A percentile compares a stretch with the other conserved stretches of the same genome.
Evolutionary conservation across 108 stramenopile genomes (phyloP).

Genomic region (Fragilariopsis cylindrus): DNA sequence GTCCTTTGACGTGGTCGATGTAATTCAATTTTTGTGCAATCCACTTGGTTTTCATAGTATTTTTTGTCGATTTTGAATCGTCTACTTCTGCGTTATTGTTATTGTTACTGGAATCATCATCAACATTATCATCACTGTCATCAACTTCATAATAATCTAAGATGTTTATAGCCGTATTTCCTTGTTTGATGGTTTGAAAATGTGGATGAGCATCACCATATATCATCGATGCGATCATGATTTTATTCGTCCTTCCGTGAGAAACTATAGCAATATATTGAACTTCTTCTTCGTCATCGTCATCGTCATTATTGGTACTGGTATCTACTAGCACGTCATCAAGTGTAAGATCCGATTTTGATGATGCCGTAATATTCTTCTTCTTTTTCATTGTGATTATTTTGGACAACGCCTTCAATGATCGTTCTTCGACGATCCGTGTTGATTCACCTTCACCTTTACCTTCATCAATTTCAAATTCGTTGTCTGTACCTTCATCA

Average conservation of each 20-base stretch:
- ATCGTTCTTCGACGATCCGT: constrained; percentile 32
- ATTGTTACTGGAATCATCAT: too few species aligned
- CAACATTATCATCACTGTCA: too few species aligned
- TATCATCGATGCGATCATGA: constrained; percentile 35
- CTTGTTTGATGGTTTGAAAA: constrained; percentile 31
- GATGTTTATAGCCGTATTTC: constrained; percentile 23
- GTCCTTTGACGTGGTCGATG: too few species aligned
- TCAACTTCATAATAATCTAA: neutral
- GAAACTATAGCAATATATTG: constrained; percentile 39
- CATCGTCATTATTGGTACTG: neutral
- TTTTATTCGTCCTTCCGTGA: constrained; percentile 50
- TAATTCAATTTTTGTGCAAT: too few species aligned
- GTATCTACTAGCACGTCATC: too few species aligned
- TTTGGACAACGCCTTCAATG: constrained; percentile 19
- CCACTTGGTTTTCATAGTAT: too few species aligned
- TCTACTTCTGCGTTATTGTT: too few species aligned
- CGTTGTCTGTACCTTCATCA: neutral
- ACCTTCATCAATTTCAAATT: neutral
- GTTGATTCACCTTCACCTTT: constrained; percentile 43
- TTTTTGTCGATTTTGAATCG: too few species aligned
- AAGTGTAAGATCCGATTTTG: too few species aligned
- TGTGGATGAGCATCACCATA: constrained; percentile 9
- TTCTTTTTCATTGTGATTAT: neutral
- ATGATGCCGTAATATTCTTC: too few species aligned
- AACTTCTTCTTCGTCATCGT: constrained; percentile 14